phyloP scores from a whole-genome alignment of 768 basidiomycete species.

The Fomitopsis serialis region DNA sequence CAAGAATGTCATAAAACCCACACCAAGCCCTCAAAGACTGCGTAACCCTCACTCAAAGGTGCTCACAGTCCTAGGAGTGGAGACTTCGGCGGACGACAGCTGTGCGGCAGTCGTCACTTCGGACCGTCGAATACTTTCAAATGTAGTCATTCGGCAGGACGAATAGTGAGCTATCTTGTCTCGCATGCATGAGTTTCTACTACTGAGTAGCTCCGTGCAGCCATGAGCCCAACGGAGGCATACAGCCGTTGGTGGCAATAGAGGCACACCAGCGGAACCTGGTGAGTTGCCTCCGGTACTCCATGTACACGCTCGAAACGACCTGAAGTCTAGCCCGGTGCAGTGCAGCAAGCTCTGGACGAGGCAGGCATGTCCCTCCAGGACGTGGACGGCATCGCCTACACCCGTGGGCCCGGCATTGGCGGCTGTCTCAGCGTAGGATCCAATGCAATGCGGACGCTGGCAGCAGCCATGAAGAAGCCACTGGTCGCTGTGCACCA shows the following conservation, averaged over 20 bases:
- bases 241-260: conserved; percentile 75
- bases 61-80: conserved; percentile 74
- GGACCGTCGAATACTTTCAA: conserved; percentile 64
- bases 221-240: conserved; percentile 62
- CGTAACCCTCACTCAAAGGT: background rate
- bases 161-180: conserved; percentile 36
- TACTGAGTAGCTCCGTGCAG: conserved; percentile 26
- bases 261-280: conserved; percentile 76
- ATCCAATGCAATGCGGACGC: conserved; percentile 76
- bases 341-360: conserved; percentile 59
- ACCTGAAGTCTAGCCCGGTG: conserved; percentile 51
- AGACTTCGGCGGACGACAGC: conserved; percentile 92
- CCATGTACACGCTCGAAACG: background rate
- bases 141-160: conserved; percentile 84
- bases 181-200: background rate
- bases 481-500: conserved; percentile 91
- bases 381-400: conserved; percentile 84
- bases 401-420: conserved; percentile 86
- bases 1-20: too few relatives aligned
- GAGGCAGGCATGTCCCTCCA: conserved; percentile 54
- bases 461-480: conserved; percentile 73
- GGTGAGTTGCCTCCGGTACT: conserved; percentile 31
- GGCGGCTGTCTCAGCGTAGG: conserved; percentile 76
- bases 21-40: too few relatives aligned
- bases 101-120: conserved; percentile 85